Conservation (phyloP, 768 basidiomycete species). For the Wakefieldia striispora region DNA sequence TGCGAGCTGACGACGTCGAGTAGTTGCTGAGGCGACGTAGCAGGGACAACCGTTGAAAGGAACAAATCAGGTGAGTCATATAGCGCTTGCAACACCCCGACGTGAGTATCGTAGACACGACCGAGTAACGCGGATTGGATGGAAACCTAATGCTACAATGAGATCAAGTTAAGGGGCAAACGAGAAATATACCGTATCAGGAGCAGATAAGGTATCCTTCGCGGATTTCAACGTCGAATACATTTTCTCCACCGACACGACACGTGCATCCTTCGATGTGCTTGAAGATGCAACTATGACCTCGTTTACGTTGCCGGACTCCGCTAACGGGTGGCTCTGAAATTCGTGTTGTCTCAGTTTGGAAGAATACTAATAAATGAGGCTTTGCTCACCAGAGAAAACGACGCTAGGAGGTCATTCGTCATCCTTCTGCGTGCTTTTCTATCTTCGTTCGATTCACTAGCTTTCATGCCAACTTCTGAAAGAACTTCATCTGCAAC, state of each 20-base stretch:
- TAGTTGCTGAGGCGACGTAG: conserved; percentile 21
- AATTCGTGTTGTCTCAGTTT: neutral
- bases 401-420: conserved; percentile 55
- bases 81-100: conserved; percentile 61
- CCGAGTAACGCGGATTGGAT: conserved; percentile 63
- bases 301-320: conserved; percentile 38
- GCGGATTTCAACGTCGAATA: conserved; percentile 37
- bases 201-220: conserved; percentile 23
- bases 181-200: conserved; percentile 33
- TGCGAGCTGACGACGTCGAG: conserved; percentile 26
- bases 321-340: conserved; percentile 22
- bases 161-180: neutral
- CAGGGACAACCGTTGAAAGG: conserved; percentile 33
- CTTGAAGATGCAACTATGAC: conserved; percentile 55
- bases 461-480: conserved; percentile 18
- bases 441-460: conserved; percentile 21
- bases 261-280: conserved; percentile 60
- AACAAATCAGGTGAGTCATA: conserved; percentile 54
- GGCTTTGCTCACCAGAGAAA: conserved; percentile 48
- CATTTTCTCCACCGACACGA: conserved; percentile 57
- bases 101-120: conserved; percentile 64
- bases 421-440: conserved; percentile 40
- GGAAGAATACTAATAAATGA: neutral
- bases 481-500: conserved; percentile 38
- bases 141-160: conserved; percentile 42